Base-by-base conservation (phyloP, 1,139 yeast genomes). In the Magnusiomyces starmeri region DNA sequence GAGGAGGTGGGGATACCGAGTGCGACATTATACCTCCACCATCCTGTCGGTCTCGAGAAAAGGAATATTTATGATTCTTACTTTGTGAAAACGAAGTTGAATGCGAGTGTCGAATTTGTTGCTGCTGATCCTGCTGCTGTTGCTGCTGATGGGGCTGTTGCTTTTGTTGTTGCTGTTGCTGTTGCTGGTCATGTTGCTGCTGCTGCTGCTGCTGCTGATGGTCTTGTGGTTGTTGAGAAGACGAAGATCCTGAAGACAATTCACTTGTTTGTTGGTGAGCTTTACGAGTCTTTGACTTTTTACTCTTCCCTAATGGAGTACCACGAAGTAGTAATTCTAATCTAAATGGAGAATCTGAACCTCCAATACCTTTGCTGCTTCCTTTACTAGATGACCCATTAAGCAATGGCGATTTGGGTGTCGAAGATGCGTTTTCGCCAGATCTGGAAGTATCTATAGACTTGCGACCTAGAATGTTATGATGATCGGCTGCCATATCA, bases 271-370 rank as follows among this genome's bases (percentile, higher is more conserved):
- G 43, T 14, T 40, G 20, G 27, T 27, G 43, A 12, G 43, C 24
- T 45, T 51, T 53, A n/a, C n/a, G n/a, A n/a, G n/a, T n/a, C n/a
- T n/a, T n/a, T n/a, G n/a, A n/a, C 41, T 53, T 53, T 29, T 51
- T 53, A 16, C 53, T 49, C n/a, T 46, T 49, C 2, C 56, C 56
- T 43, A 53, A 27, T n/a, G 52, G 48, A n/a, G 53, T 51, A 9
- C 53, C 53, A 9, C 52, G 44, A 4, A 53, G 43, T 12, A 53
- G 39, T n/a, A 49, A 46, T 25, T 53, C 56, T 1, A 53, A 48
- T 25, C 50, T 51, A 25, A 53, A 53, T 32, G 50, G 18, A 2
- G 52, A 50, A 20, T 51, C 55, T 14, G 51, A 48, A n/a, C 52
- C 29, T 18, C 39, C 45, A 26, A 25, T 42, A 10, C n/a, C n/a